These are phyloP conservation scores for Aciculosporium take DNA, from an alignment of 2,329 filamentous ascomycete genomes.

Conservation along the genomic window DNA sequence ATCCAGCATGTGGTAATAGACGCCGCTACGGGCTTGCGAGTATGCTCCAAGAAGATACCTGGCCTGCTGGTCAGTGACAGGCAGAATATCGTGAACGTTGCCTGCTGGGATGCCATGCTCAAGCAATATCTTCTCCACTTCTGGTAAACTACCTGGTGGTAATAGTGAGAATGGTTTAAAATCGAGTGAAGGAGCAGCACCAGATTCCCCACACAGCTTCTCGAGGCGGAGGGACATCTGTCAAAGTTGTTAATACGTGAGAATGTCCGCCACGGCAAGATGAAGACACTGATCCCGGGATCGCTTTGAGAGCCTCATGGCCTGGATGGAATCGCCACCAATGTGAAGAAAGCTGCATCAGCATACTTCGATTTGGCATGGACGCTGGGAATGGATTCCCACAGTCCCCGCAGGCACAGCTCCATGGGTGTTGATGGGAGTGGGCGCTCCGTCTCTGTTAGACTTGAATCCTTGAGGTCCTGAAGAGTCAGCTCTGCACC, in stretches of 20 bases:
- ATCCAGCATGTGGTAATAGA: conserved; percentile 4
- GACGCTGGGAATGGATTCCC: conserved; percentile 2
- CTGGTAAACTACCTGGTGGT: background rate
- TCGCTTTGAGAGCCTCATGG: conserved; percentile 4
- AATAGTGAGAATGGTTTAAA: conserved; percentile 2
- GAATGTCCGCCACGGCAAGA: conserved; percentile 1
- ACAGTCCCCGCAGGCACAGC: conserved; percentile 7
- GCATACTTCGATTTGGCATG: background rate
- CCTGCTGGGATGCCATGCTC: background rate
- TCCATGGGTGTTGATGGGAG: conserved; percentile 7
- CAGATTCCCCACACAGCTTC: background rate
- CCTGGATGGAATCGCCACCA: conserved; percentile 8
- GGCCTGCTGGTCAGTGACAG: conserved; percentile 2
- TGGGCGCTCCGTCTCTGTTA: background rate
- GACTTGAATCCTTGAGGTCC: background rate
- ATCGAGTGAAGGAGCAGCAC: background rate
- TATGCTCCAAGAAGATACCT: conserved; percentile 3
- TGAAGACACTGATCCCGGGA: background rate
- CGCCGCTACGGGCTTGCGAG: background rate
- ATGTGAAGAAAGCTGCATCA: conserved; percentile 7
- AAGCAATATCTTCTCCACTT: background rate
- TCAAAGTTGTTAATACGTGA: background rate
- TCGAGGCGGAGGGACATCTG: background rate
- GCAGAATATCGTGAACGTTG: background rate
- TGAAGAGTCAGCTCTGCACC: background rate